Conservation (phyloP, 1,284 basidiomycete species). For the Phellopilus nigrolimitatus region DNA sequence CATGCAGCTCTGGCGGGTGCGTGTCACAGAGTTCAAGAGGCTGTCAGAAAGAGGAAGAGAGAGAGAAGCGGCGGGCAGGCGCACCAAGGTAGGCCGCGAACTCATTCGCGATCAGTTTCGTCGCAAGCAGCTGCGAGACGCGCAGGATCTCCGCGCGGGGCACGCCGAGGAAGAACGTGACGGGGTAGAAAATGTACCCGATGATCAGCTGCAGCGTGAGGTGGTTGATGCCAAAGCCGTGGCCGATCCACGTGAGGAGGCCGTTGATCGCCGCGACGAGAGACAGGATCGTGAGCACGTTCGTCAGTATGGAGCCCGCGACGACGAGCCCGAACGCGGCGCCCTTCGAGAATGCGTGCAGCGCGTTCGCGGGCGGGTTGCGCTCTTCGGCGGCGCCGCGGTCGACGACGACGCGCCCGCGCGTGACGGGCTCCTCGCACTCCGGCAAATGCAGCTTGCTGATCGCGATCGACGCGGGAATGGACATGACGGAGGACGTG, state of each 20-base stretch:
- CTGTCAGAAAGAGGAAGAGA: neutral
- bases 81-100: constrained; percentile 71
- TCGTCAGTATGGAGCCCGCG: constrained; percentile 78
- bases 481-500: constrained; percentile 91
- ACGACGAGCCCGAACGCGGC: constrained; percentile 83
- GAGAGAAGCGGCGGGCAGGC: too few relatives aligned
- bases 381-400: constrained; percentile 62
- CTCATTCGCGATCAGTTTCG: constrained; percentile 85
- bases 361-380: constrained; percentile 61
- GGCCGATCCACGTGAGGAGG: constrained; percentile 84
- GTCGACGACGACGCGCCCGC: constrained; percentile 75
- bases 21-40: neutral
- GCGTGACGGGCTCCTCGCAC: constrained; percentile 79
- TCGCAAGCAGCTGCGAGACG: constrained; percentile 78
- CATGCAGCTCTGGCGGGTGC: constrained; percentile 43
- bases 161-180: constrained; percentile 81
- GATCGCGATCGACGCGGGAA: constrained; percentile 89
- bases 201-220: constrained; percentile 83
- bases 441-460: constrained; percentile 85
- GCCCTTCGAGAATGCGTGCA: constrained; percentile 87
- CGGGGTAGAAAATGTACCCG: constrained; percentile 84
- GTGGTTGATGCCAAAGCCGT: constrained; percentile 76
- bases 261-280: constrained; percentile 82
- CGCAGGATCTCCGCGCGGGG: constrained; percentile 67
- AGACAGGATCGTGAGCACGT: constrained; percentile 76